Conservation (phyloP, 345 rosid species). For the Citrus cavaleriei region DNA sequence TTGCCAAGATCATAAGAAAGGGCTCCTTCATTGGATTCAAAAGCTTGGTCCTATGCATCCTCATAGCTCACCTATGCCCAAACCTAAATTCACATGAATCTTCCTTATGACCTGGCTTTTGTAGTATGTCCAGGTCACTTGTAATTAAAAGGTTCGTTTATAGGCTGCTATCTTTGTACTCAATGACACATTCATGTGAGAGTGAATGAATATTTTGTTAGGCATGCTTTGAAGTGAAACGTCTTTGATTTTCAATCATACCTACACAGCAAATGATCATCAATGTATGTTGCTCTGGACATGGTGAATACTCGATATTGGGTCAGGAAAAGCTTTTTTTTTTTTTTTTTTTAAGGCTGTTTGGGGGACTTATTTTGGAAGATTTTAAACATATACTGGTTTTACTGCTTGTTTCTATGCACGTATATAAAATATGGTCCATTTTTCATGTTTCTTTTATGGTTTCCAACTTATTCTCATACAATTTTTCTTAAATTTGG, state of each 20-base stretch:
- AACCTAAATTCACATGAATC: conserved; percentile 63
- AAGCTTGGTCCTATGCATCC: conserved; percentile 71
- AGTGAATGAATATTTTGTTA: conserved; percentile 22
- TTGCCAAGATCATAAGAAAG: conserved; percentile 76
- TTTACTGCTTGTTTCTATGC: not conserved
- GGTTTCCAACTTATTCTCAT: not conserved
- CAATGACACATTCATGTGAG: conserved; percentile 16
- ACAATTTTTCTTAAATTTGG: not conserved
- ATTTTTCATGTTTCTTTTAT: not conserved
- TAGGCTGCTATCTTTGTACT: conserved; percentile 22
- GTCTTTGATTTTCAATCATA: not conserved
- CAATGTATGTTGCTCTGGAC: not conserved
- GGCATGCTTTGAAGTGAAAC: conserved; percentile 16
- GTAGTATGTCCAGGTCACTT: conserved; percentile 30
- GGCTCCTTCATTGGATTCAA: conserved; percentile 78
- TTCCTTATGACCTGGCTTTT: conserved; percentile 27
- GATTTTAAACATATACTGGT: not conserved
- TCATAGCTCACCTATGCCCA: conserved; percentile 35
- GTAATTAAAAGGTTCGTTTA: conserved; percentile 41
- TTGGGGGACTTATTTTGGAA: not conserved
- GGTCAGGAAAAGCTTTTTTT: not conserved
- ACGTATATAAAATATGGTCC: no score
- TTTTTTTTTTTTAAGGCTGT: not conserved
- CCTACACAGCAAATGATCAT: not conserved
- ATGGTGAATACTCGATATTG: not conserved